These are phyloP conservation scores for Novymonas esmeraldas DNA, from an alignment of 208 protist genomes.

Conservation along the genomic window DNA sequence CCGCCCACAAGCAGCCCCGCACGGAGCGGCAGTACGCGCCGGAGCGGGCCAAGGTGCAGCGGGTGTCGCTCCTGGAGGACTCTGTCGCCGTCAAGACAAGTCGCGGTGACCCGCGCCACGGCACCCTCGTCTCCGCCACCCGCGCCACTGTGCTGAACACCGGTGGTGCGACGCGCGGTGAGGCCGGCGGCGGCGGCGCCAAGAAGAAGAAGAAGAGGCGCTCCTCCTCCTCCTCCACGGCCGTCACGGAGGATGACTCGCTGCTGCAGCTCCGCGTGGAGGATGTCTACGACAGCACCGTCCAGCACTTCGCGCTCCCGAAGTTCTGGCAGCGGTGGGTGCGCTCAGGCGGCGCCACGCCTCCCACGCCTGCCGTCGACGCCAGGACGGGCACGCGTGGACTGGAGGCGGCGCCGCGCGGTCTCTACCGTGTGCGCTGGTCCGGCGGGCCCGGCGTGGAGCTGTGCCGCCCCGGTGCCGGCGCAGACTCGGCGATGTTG, in stretches of 20 bases:
- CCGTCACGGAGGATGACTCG: conserved; percentile 13
- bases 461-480: conserved; percentile 3
- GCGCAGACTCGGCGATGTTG: conserved; percentile 1
- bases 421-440: conserved; percentile 34
- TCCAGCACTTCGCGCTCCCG: conserved; percentile 33
- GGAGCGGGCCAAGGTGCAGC: conserved; percentile 31
- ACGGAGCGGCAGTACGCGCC: conserved; percentile 34
- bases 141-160: conserved; percentile 24
- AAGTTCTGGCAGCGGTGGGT: conserved; percentile 21
- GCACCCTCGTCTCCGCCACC: conserved; percentile 13
- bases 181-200: conserved; percentile 2
- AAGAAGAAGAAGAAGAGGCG: background rate
- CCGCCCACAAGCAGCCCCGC: conserved; percentile 24
- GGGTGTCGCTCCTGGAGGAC: conserved; percentile 28
- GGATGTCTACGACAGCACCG: conserved; percentile 45
- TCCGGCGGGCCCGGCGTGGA: conserved; percentile 47
- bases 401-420: conserved; percentile 10
- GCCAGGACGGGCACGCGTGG: conserved; percentile 4
- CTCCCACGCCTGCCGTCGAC: background rate
- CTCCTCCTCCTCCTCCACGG: background rate
- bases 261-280: conserved; percentile 27
- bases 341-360: conserved; percentile 1
- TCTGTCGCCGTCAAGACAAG: conserved; percentile 12
- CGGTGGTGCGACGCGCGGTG: too few relatives aligned
- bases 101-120: conserved; percentile 22